Evolutionary conservation across 2,329 filamentous ascomycete genomes (phyloP).

Genomic region (Blumeria hordei): DNA sequence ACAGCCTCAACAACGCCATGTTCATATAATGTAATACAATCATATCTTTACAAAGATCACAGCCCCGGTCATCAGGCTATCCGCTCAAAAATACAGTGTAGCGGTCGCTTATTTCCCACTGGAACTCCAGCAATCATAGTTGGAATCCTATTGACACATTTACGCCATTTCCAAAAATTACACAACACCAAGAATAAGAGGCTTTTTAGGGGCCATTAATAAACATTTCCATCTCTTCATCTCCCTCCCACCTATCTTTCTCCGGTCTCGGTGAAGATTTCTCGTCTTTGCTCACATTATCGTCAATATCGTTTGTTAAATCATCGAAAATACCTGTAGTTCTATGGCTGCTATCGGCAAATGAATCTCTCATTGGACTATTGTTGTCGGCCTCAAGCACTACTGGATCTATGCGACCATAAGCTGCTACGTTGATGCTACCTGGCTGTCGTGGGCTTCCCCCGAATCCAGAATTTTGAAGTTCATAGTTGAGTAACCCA

Average conservation of each 20-base stretch:
- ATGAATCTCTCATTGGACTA: conserved; percentile 11
- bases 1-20: no score
- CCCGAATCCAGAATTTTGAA: conserved; percentile 8
- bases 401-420: conserved; percentile 11
- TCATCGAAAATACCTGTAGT: conserved; percentile 13
- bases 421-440: conserved; percentile 11
- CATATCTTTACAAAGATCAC: no score
- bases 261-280: conserved; percentile 2
- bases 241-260: conserved; percentile 6
- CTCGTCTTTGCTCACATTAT: conserved; percentile 7
- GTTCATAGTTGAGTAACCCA: conserved; percentile 11
- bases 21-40: no score
- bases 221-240: conserved; percentile 10
- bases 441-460: conserved; percentile 6
- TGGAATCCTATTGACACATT: no score
- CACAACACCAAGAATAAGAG: no score
- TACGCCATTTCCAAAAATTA: no score
- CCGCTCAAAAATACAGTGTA: no score
- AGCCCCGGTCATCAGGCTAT: no score
- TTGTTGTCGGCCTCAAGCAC: conserved; percentile 7
- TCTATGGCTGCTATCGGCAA: conserved; percentile 8
- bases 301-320: conserved; percentile 13
- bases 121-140: no score
- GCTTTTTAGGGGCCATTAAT: conserved; percentile 9
- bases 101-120: no score